A percentile compares a stretch with the other conserved stretches of the same genome.
phyloP scores from a whole-genome alignment of 768 basidiomycete genomes.

The Phaeolepiota aurea region DNA sequence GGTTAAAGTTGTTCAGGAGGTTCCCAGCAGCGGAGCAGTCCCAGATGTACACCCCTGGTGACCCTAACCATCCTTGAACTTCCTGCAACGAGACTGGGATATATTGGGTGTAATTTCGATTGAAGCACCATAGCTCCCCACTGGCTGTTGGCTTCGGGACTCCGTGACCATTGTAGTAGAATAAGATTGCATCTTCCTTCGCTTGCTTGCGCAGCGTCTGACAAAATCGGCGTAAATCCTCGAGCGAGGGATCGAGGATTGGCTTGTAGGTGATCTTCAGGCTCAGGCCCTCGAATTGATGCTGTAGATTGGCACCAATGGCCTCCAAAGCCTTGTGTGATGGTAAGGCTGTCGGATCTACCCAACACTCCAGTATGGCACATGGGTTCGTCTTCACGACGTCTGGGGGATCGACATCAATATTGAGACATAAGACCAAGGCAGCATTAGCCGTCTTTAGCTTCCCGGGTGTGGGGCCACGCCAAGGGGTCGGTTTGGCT shows the following conservation, averaged over 20 bases:
- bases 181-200: constrained; percentile 88
- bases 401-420: constrained; percentile 97
- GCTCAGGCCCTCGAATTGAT: constrained; percentile 93
- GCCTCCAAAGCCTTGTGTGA: constrained; percentile 90
- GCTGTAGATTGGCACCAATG: constrained; percentile 86
- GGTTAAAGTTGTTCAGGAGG: constrained; percentile 83
- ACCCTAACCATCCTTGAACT: constrained; percentile 87
- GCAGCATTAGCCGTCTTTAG: constrained; percentile 88
- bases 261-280: constrained; percentile 93
- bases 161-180: constrained; percentile 98
- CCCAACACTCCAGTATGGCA: constrained; percentile 93
- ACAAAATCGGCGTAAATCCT: constrained; percentile 87
- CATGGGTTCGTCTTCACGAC: constrained; percentile 96
- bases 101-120: constrained; percentile 94
- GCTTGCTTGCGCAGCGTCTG: constrained; percentile 76
- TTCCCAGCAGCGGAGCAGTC: constrained; percentile 98
- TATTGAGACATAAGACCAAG: constrained; percentile 88
- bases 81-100: constrained; percentile 95
- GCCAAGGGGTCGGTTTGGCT: constrained; percentile 68
- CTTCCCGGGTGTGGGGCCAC: constrained; percentile 71
- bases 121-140: constrained; percentile 98
- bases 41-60: constrained; percentile 97
- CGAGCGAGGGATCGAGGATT: constrained; percentile 89
- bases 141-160: constrained; percentile 94
- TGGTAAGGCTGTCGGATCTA: constrained; percentile 89